Evolutionary conservation across 768 basidiomycete species (phyloP).

Genomic region (Tulasnella sp.): DNA sequence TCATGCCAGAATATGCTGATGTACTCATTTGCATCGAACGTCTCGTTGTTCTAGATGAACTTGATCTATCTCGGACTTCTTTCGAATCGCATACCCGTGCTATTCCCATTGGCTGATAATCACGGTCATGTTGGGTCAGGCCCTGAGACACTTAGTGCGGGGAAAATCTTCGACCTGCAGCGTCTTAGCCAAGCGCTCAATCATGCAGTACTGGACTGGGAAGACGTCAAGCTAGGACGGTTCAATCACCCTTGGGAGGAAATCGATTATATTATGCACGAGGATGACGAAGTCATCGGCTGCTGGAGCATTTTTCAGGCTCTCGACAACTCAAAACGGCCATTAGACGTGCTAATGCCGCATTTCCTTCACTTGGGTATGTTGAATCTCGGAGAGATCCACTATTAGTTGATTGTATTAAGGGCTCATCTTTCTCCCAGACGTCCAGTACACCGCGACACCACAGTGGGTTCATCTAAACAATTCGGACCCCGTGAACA

Average conservation of each 20-base stretch:
- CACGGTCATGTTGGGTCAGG: neutral
- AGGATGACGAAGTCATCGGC: neutral
- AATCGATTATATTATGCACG: neutral
- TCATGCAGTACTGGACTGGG: constrained; percentile 50
- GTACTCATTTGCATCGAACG: no score
- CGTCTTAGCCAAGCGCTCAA: constrained; percentile 35
- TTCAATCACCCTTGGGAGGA: neutral
- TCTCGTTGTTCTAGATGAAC: constrained; percentile 24
- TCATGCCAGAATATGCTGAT: no score
- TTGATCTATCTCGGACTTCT: constrained; percentile 48
- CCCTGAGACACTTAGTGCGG: constrained; percentile 29
- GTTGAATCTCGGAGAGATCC: neutral
- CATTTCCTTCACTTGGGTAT: neutral
- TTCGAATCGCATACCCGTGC: constrained; percentile 43
- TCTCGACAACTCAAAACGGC: neutral
- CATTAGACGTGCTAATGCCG: neutral
- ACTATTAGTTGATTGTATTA: neutral
- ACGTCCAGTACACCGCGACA: neutral
- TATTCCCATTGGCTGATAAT: constrained; percentile 42
- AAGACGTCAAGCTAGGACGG: constrained; percentile 41
- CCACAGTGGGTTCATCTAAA: neutral
- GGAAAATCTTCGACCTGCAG: constrained; percentile 51
- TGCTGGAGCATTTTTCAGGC: neutral
- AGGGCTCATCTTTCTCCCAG: neutral
- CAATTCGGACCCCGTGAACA: neutral